These are phyloP conservation scores for Narthecium ossifragum DNA, from an alignment of 106 monocot species.

Conservation along the genomic window DNA sequence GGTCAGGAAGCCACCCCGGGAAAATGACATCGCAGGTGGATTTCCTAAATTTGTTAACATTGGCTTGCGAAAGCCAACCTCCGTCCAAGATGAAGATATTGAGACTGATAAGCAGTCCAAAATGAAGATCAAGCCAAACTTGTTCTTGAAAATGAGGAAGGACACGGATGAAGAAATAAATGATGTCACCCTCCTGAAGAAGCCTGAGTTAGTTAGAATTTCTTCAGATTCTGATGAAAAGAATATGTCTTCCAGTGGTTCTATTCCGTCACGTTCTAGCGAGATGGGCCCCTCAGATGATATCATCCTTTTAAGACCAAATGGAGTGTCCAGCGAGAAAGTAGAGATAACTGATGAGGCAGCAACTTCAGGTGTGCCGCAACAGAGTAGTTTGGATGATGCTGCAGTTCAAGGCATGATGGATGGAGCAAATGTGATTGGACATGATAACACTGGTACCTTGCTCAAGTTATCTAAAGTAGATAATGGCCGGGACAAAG, in stretches of 20 bases:
- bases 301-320: slow-evolving; percentile 2
- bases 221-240: slow-evolving; percentile 20
- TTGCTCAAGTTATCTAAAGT: slow-evolving; percentile 4
- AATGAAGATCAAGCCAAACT: slow-evolving; percentile 56
- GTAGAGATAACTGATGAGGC: slow-evolving; percentile 1
- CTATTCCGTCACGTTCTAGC: slow-evolving; percentile 3
- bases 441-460: slow-evolving; percentile 2
- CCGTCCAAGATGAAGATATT: slow-evolving; percentile 39
- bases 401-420: neutral
- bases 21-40: neutral
- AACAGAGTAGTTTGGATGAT: slow-evolving; percentile 1
- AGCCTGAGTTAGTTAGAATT: slow-evolving; percentile 50
- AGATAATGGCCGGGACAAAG: slow-evolving; percentile 8
- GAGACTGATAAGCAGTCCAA: slow-evolving; percentile 32
- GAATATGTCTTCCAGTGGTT: slow-evolving; percentile 7
- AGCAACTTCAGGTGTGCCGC: slow-evolving; percentile 3
- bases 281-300: neutral
- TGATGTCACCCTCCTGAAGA: slow-evolving; percentile 57
- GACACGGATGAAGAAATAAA: slow-evolving; percentile 22
- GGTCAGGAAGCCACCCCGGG: neutral
- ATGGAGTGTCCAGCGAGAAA: neutral
- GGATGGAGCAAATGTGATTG: neutral
- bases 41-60: slow-evolving; percentile 20
- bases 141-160: slow-evolving; percentile 65
- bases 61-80: slow-evolving; percentile 54